Percentiles rank a stretch among this genome's conserved stretches.
Evolutionary conservation across 495 filamentous ascomycete genomes (phyloP).

Genomic region (Lindgomyces ingoldianus): DNA sequence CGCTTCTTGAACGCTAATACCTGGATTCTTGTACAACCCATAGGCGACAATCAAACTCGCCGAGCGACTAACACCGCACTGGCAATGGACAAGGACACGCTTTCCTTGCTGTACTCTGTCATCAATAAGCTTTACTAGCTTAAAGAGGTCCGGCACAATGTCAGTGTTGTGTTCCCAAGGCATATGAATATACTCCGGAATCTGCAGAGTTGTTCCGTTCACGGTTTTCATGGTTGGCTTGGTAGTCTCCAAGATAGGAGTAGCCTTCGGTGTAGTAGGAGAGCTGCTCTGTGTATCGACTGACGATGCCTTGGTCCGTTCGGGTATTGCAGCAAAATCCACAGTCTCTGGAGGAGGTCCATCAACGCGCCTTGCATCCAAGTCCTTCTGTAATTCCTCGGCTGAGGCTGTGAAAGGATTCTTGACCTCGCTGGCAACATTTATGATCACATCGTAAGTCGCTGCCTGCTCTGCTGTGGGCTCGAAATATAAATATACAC

Average conservation of each 20-base stretch:
- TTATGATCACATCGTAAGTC: slow-evolving; percentile 88
- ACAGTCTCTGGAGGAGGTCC: slow-evolving; percentile 35
- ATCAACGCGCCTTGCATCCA: slow-evolving; percentile 41
- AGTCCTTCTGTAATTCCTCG: slow-evolving; percentile 36
- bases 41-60: slow-evolving; percentile 98
- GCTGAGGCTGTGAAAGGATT: slow-evolving; percentile 69
- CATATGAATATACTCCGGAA: slow-evolving; percentile 92
- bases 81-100: slow-evolving; percentile 89
- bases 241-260: slow-evolving; percentile 30
- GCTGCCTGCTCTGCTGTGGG: slow-evolving; percentile 82
- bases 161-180: slow-evolving; percentile 98
- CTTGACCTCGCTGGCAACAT: slow-evolving; percentile 89
- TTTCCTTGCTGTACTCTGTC: slow-evolving; percentile 75
- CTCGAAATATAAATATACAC: slow-evolving; percentile 90
- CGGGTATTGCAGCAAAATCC: slow-evolving; percentile 31
- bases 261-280: slow-evolving; percentile 47
- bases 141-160: slow-evolving; percentile 81
- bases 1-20: slow-evolving; percentile 85
- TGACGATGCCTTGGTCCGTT: slow-evolving; percentile 15
- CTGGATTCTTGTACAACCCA: slow-evolving; percentile 86
- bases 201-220: slow-evolving; percentile 43
- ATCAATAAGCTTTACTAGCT: slow-evolving; percentile 85
- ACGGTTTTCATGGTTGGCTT: slow-evolving; percentile 39
- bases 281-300: slow-evolving; percentile 32
- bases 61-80: slow-evolving; percentile 92